phyloP scores from a whole-genome alignment of 225 moss, liverwort and hornwort species.

The Physcomitrellopsis africana region DNA sequence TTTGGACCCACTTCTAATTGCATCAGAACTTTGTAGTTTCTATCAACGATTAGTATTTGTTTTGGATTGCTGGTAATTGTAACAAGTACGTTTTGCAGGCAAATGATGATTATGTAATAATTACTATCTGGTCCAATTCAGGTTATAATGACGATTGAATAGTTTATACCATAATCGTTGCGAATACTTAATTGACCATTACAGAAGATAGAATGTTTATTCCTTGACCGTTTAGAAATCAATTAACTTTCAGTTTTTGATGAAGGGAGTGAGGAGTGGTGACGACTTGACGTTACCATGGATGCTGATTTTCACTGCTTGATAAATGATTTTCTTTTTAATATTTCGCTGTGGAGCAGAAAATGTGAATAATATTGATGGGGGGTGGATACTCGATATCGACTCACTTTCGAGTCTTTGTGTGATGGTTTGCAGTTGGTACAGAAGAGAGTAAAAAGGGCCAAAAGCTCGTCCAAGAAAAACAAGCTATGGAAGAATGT shows the following conservation, averaged over 20 bases:
- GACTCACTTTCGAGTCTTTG: conserved; percentile 23
- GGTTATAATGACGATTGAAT: neutral
- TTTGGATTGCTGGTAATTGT: neutral
- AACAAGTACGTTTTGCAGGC: neutral
- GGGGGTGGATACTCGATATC: neutral
- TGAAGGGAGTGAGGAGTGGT: neutral
- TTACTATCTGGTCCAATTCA: neutral
- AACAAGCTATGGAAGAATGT: conserved; percentile 73
- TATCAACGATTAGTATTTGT: neutral
- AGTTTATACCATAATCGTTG: neutral
- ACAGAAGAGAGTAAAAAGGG: conserved; percentile 89
- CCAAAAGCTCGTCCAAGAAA: conserved; percentile 49
- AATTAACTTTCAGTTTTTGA: neutral
- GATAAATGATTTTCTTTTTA: neutral
- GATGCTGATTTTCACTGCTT: neutral
- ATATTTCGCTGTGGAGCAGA: conserved; percentile 1
- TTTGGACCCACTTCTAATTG: no score
- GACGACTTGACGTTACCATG: conserved; percentile 1
- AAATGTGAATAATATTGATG: neutral
- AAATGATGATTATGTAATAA: conserved; percentile 1
- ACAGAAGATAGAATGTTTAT: neutral
- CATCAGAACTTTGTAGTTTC: conserved; percentile 11
- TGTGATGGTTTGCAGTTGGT: conserved; percentile 57
- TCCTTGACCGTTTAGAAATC: neutral
- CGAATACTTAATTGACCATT: neutral